Conservation (phyloP, 2,329 filamentous ascomycete species). For the Botrytis medusae region DNA sequence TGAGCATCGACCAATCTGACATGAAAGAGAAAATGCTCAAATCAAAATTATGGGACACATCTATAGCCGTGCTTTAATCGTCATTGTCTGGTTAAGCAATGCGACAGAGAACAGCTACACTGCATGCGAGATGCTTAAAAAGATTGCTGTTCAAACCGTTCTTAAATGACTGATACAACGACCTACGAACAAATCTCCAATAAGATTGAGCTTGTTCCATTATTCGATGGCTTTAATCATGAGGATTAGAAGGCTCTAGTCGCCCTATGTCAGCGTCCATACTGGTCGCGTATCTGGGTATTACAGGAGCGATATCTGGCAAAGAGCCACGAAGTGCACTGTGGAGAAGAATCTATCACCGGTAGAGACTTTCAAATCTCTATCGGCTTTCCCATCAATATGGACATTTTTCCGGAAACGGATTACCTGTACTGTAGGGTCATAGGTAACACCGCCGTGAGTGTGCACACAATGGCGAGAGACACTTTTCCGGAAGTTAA, state of each 20-base stretch:
- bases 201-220: neutral
- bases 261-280: neutral
- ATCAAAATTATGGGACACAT: neutral
- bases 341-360: neutral
- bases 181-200: neutral
- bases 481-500: fast-evolving
- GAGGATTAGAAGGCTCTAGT: neutral
- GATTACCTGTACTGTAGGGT: too few species aligned
- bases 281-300: neutral
- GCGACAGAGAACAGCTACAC: neutral
- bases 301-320: neutral
- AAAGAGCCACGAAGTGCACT: neutral
- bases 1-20: neutral
- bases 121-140: neutral
- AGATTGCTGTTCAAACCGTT: neutral
- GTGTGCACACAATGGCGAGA: neutral
- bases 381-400: too few species aligned
- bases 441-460: neutral
- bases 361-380: too few species aligned
- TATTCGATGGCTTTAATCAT: neutral
- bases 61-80: neutral
- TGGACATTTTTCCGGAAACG: too few species aligned
- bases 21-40: neutral
- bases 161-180: neutral
- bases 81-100: neutral